Base-by-base conservation (phyloP, 306 rosid genomes). In the Prunus armeniaca region DNA sequence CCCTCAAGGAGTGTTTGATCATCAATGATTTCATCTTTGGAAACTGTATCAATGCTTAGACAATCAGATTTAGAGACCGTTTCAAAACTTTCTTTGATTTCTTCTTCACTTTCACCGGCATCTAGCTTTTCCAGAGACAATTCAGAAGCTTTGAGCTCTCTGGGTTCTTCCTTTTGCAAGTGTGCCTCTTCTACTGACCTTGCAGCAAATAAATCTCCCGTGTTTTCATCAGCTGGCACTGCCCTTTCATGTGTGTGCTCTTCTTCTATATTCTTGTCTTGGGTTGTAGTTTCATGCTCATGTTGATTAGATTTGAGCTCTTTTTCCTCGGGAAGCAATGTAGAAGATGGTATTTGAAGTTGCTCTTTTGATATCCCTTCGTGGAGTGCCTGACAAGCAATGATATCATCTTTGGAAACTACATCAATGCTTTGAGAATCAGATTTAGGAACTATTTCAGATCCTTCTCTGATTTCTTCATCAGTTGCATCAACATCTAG, bases 381-480 rank as follows among this genome's bases (percentile, higher is more conserved):
- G 30, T 49, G n/a, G 20, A 61, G 25, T 27, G 72, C 38, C 57
- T 81, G 85, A 32, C 41, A 49, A 24, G 70, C 20, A 65, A 55
- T 18, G 32, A 12, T 47, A 54, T 78, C 68, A 7, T 64, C 83
- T 46, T 63, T 43, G 2, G 30, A 7, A 15, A 27, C 63, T 27
- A 20, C 54, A 47, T 57, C 88, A 72, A 30, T 61, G 38, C 34
- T 43, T 4, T 34, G 25, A 47, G 67, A 45, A 49, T 63, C 71
- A 20, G 64, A 54, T 25, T 22, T 50, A 6, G 50, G 22, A 41
- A 68, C 24, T 10, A 17, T 32, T 62, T 72, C 71, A 13, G 72
- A 67, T 58, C 24, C 19, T 28, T 72, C 84, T 72, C 38, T 61
- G 28, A 58, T 67, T 68, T 84, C 77, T 69, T 52, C 77, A 73